Conservation (phyloP, 2,329 filamentous ascomycete genomes). For the Penicillium sclerotiorum region DNA sequence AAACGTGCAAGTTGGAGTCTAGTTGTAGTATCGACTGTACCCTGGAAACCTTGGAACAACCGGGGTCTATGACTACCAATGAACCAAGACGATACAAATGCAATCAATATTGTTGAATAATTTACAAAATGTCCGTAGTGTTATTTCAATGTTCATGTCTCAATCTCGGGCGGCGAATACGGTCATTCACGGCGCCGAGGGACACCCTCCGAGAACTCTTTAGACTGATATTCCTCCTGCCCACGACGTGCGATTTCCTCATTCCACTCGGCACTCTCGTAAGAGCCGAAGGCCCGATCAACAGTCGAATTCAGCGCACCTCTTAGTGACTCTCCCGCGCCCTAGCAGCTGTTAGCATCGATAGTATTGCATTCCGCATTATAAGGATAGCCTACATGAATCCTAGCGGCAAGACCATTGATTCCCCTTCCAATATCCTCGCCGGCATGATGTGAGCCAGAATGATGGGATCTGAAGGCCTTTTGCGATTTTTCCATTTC, state of each 20-base stretch:
- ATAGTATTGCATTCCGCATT: too few species aligned
- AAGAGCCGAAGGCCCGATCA: slow-evolving; percentile 42
- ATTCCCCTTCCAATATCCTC: slow-evolving; percentile 28
- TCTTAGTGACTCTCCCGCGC: slow-evolving; percentile 44
- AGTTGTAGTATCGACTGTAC: too few species aligned
- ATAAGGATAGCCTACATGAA: slow-evolving; percentile 36
- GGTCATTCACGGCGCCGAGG: background rate
- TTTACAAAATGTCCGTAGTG: too few species aligned
- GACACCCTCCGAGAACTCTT: slow-evolving; percentile 24
- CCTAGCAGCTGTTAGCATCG: slow-evolving; percentile 27
- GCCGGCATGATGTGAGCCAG: too few species aligned
- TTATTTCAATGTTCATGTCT: too few species aligned
- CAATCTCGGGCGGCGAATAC: too few species aligned
- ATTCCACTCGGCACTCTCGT: slow-evolving; percentile 40
- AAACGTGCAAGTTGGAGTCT: too few species aligned
- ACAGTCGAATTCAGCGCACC: slow-evolving; percentile 41
- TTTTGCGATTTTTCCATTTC: slow-evolving; percentile 2
- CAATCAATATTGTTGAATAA: too few species aligned
- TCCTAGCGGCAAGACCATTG: slow-evolving; percentile 32
- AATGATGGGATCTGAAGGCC: slow-evolving; percentile 6
- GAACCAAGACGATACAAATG: too few species aligned
- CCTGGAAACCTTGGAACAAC: too few species aligned
- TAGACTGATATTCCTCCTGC: slow-evolving; percentile 36
- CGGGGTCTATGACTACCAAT: too few species aligned
- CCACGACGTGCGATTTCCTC: slow-evolving; percentile 40